These are phyloP conservation scores for Curvularia sp. DNA, from an alignment of 2,329 filamentous ascomycete genomes.

Conservation along the genomic window DNA sequence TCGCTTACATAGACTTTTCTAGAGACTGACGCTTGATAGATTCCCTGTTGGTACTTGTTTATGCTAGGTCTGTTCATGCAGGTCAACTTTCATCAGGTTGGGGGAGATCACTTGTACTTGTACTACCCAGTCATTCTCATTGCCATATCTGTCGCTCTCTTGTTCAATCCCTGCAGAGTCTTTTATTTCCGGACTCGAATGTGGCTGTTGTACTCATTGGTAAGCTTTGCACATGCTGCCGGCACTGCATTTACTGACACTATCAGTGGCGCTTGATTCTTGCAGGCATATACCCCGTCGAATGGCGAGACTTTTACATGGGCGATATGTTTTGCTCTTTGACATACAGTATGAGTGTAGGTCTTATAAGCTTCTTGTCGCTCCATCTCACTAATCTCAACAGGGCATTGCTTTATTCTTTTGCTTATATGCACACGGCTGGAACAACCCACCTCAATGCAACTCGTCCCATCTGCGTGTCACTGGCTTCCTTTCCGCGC, in stretches of 20 bases:
- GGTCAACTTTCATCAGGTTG: conserved; percentile 82
- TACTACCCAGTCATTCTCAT: conserved; percentile 89
- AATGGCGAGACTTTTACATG: conserved; percentile 96
- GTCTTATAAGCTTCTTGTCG: conserved; percentile 46
- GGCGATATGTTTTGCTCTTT: conserved; percentile 98
- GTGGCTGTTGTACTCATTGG: conserved; percentile 91
- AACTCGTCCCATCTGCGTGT: conserved; percentile 85
- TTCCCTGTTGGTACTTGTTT: conserved; percentile 84
- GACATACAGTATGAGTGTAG: conserved; percentile 85
- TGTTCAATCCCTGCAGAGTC: conserved; percentile 78
- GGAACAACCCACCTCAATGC: conserved; percentile 76
- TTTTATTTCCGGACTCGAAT: conserved; percentile 78
- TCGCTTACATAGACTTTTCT: accelerated
- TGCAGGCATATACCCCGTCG: conserved; percentile 88
- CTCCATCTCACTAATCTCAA: conserved; percentile 6
- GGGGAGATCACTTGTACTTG: conserved; percentile 72
- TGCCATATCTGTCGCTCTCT: conserved; percentile 68
- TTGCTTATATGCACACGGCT: conserved; percentile 84
- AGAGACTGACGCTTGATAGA: conserved; percentile 51
- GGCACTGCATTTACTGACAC: conserved; percentile 36
- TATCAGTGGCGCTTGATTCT: conserved; percentile 80
- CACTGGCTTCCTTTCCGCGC: conserved; percentile 81
- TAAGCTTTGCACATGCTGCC: conserved; percentile 55
- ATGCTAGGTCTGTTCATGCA: conserved; percentile 80
- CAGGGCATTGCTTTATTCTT: conserved; percentile 91